phyloP scores from a whole-genome alignment of 306 rosid species.

The Pterocarpus macrocarpus region DNA sequence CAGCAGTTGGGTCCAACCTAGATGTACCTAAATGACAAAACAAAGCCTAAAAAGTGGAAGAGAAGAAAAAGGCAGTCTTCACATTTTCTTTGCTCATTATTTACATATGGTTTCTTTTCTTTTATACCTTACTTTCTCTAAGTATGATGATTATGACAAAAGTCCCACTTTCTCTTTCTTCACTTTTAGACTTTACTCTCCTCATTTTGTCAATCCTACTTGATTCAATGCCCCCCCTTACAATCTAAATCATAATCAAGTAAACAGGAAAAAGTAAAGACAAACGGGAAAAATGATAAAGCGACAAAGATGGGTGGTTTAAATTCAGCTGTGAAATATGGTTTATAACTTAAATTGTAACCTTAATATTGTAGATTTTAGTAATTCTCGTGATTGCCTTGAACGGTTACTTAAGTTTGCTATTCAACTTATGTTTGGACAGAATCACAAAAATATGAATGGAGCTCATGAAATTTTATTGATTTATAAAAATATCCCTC shows the following conservation, averaged over 20 bases:
- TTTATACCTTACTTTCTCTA: slow-evolving; percentile 50
- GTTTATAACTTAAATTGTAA: too few relatives aligned
- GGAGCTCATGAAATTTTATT: too few relatives aligned
- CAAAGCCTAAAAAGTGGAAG: slow-evolving; percentile 51
- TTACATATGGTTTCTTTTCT: slow-evolving; percentile 48
- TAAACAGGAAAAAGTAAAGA: not conserved
- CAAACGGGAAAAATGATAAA: not conserved
- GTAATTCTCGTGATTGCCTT: too few relatives aligned
- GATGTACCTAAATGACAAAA: slow-evolving; percentile 59
- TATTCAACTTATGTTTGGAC: too few relatives aligned
- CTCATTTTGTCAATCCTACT: slow-evolving; percentile 48
- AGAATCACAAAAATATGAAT: too few relatives aligned
- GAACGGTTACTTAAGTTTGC: too few relatives aligned
- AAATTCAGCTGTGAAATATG: too few relatives aligned
- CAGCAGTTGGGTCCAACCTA: slow-evolving; percentile 56
- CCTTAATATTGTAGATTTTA: too few relatives aligned
- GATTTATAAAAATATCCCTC: too few relatives aligned
- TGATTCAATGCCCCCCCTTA: slow-evolving; percentile 37
- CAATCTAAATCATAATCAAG: slow-evolving; percentile 32
- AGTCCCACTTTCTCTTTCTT: slow-evolving; percentile 56
- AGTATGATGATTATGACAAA: slow-evolving; percentile 50
- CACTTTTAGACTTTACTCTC: slow-evolving; percentile 27
- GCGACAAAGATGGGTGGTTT: not conserved
- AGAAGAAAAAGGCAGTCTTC: slow-evolving; percentile 54
- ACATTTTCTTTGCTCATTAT: slow-evolving; percentile 62